phyloP scores from a whole-genome alignment of 371 early-diverging fungal species.

The Actinomortierella wolfii region DNA sequence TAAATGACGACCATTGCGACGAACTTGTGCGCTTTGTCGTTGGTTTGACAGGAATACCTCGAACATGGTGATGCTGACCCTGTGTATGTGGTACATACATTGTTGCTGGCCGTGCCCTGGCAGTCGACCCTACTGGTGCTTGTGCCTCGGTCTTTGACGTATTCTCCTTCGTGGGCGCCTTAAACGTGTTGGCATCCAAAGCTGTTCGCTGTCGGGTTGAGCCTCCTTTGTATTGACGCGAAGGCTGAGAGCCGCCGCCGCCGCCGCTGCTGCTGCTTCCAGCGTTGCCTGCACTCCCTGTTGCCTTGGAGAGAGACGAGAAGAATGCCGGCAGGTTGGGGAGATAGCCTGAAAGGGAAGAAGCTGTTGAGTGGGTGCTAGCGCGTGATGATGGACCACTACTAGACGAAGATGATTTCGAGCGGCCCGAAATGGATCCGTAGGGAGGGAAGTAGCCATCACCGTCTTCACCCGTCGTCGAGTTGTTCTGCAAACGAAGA shows the following conservation, averaged over 20 bases:
- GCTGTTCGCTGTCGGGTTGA: constrained; percentile 11
- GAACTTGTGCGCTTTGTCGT: no score
- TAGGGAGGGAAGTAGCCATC: no score
- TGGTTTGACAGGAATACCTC: no score
- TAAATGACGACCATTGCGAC: constrained; percentile 15
- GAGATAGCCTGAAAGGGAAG: background rate
- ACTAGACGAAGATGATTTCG: background rate
- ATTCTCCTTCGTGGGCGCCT: constrained; percentile 8
- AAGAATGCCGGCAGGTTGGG: constrained; percentile 8
- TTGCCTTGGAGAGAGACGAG: constrained; percentile 7
- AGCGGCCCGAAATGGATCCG: no score
- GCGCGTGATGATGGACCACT: background rate
- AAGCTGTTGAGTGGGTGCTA: constrained; percentile 1
- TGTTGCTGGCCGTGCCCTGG: background rate
- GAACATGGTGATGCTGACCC: no score
- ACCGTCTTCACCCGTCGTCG: constrained; percentile 1
- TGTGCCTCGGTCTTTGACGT: background rate
- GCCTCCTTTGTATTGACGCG: background rate
- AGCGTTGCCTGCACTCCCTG: background rate
- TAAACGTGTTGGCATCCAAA: constrained; percentile 26
- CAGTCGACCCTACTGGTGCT: background rate
- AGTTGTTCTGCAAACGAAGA: constrained; percentile 23
- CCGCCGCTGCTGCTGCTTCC: background rate
- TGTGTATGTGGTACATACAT: no score
- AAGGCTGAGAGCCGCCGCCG: no score